Evolutionary conservation across 495 filamentous ascomycete genomes (phyloP).

Genomic region (Aspergillus affinis): DNA sequence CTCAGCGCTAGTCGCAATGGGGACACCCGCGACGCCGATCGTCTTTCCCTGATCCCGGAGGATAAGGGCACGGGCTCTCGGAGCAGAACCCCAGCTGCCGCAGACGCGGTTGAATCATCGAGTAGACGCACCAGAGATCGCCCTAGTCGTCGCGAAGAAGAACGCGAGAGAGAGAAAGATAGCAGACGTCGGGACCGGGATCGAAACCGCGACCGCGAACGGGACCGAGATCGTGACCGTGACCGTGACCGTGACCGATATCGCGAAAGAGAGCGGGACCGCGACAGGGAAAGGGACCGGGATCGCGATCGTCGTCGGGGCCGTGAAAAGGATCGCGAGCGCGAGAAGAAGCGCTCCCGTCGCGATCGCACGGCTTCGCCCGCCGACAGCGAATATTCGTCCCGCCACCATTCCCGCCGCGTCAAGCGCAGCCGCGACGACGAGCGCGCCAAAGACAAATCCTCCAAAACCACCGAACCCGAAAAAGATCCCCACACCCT

Average conservation of each 20-base stretch:
- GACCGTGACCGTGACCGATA: conserved; percentile 37
- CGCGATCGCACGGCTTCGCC: conserved; percentile 51
- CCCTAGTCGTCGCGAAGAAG: conserved; percentile 41
- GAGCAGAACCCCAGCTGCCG: conserved; percentile 13
- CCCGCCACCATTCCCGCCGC: conserved; percentile 42
- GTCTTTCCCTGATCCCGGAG: conserved; percentile 21
- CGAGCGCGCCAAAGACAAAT: conserved; percentile 18
- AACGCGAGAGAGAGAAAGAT: conserved; percentile 30
- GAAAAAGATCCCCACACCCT: conserved; percentile 68
- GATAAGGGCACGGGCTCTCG: conserved; percentile 21
- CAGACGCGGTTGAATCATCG: conserved; percentile 18
- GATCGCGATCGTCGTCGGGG: conserved; percentile 48
- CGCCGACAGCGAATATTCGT: conserved; percentile 34
- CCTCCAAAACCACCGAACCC: conserved; percentile 31
- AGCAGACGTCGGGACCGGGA: conserved; percentile 33
- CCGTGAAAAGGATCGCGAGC: conserved; percentile 44
- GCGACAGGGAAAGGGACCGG: conserved; percentile 45
- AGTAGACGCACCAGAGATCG: conserved; percentile 39
- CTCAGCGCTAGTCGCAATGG: conserved; percentile 38
- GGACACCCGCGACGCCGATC: conserved; percentile 28
- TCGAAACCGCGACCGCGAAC: conserved; percentile 40
- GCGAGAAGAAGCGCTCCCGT: conserved; percentile 54
- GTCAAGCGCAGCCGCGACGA: conserved; percentile 37
- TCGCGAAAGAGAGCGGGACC: conserved; percentile 43
- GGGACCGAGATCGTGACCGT: conserved; percentile 30